phyloP scores from a whole-genome alignment of 2,329 filamentous ascomycete species.

The Orbilia quercus region DNA sequence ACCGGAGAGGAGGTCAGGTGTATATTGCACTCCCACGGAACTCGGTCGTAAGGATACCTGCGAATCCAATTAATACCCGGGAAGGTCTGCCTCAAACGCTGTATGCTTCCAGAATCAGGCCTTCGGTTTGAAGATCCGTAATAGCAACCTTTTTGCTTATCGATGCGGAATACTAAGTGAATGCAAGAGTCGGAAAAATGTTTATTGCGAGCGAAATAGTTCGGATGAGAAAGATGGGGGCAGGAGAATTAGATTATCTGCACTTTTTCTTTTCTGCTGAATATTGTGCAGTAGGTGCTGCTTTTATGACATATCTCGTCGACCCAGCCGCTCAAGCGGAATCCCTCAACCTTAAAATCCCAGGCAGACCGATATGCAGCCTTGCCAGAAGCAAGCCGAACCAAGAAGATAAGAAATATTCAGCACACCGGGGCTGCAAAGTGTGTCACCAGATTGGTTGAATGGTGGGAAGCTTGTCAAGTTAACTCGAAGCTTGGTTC shows the following conservation, averaged over 20 bases:
- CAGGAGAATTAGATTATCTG: neutral
- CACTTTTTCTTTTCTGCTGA: neutral
- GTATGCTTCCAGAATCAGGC: conserved; percentile 46
- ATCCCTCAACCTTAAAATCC: neutral
- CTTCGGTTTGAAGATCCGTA: conserved; percentile 34
- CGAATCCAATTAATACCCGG: conserved; percentile 12
- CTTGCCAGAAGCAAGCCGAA: conserved; percentile 30
- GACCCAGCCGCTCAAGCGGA: conserved; percentile 16
- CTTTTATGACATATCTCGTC: conserved; percentile 12
- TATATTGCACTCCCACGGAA: conserved; percentile 20
- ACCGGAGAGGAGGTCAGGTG: conserved; percentile 24
- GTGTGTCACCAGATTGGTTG: neutral
- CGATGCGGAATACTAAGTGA: neutral
- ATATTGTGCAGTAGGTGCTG: conserved; percentile 9
- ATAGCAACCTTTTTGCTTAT: conserved; percentile 14
- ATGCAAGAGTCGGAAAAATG: neutral
- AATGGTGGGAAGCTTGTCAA: conserved; percentile 22
- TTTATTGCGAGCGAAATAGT: conserved; percentile 25
- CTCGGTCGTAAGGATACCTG: conserved; percentile 15
- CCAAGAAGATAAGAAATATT: conserved; percentile 27
- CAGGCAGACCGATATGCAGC: conserved; percentile 37
- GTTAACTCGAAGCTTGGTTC: neutral
- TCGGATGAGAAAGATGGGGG: conserved; percentile 5
- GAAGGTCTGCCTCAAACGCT: conserved; percentile 39
- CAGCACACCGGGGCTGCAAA: conserved; percentile 1